Evolutionary conservation across 257 asterid species (phyloP).

Genomic region (Forsythia suspensa): DNA sequence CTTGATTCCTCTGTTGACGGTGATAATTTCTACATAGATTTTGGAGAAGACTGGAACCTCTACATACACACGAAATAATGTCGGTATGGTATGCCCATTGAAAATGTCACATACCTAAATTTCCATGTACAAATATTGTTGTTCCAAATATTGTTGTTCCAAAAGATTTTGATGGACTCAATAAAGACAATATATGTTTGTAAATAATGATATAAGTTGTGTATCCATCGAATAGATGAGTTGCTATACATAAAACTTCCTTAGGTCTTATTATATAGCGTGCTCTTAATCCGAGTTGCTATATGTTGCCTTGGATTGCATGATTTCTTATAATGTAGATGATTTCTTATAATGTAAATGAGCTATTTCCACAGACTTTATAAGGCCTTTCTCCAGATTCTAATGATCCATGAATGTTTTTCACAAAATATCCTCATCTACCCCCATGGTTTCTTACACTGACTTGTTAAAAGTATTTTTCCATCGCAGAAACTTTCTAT

Average conservation of each 20-base stretch:
- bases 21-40: constrained; percentile 64
- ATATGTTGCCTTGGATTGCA: background rate
- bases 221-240: too few relatives aligned
- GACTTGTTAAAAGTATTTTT: background rate
- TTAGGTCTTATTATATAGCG: background rate
- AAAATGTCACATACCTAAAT: too few relatives aligned
- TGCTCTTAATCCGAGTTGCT: background rate
- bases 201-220: too few relatives aligned
- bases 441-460: background rate
- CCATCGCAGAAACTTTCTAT: constrained; percentile 55
- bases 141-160: too few relatives aligned
- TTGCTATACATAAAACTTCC: background rate
- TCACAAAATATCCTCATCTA: background rate
- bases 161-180: too few relatives aligned
- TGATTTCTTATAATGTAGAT: background rate
- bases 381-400: background rate
- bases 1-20: constrained; percentile 47
- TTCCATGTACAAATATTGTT: too few relatives aligned
- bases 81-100: constrained; percentile 44
- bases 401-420: background rate
- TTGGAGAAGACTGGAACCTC: constrained; percentile 86
- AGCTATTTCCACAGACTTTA: background rate
- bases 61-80: constrained; percentile 61
- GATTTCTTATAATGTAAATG: background rate
- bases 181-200: too few relatives aligned